Percentiles rank a stretch among this genome's conserved stretches.
phyloP scores from a whole-genome alignment of 306 rosid species.

The Cajanus cajan region DNA sequence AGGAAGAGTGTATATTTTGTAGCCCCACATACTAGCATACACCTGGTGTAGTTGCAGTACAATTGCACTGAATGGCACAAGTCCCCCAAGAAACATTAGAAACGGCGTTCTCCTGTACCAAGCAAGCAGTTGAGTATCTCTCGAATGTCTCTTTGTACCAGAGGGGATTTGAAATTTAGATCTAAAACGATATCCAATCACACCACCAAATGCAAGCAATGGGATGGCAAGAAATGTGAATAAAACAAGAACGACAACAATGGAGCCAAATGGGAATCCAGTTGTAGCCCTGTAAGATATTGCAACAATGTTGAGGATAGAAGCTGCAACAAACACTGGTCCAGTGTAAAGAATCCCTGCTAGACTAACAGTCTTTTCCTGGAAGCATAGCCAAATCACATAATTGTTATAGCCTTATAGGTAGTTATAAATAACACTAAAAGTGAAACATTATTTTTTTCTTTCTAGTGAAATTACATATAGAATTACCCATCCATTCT shows the following conservation, averaged over 20 bases:
- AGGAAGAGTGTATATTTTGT: constrained; percentile 74
- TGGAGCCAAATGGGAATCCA: constrained; percentile 78
- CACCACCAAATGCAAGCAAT: constrained; percentile 85
- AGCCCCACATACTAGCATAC: constrained; percentile 81
- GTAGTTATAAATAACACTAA: neutral
- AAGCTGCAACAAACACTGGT: constrained; percentile 58
- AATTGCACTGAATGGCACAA: constrained; percentile 72
- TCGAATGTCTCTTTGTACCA: constrained; percentile 53
- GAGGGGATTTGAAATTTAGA: constrained; percentile 65
- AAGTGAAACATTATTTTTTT: neutral
- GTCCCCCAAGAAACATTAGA: constrained; percentile 82
- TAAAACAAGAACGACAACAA: constrained; percentile 55
- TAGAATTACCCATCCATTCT: constrained; percentile 71
- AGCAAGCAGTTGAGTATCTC: constrained; percentile 65
- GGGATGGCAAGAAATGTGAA: constrained; percentile 59
- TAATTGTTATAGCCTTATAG: constrained; percentile 3
- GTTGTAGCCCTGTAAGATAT: constrained; percentile 60
- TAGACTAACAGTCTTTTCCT: constrained; percentile 69
- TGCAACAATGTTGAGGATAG: constrained; percentile 67
- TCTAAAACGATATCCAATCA: constrained; percentile 56
- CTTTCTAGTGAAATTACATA: constrained; percentile 17
- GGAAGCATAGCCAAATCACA: constrained; percentile 36
- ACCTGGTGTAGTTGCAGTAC: constrained; percentile 67
- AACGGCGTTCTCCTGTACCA: constrained; percentile 80
- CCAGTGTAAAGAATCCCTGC: constrained; percentile 72